A percentile compares a stretch with the other conserved stretches of the same genome.
Evolutionary conservation across 2,329 filamentous ascomycete species (phyloP).

Genomic region (Pseudocercospora vitis): DNA sequence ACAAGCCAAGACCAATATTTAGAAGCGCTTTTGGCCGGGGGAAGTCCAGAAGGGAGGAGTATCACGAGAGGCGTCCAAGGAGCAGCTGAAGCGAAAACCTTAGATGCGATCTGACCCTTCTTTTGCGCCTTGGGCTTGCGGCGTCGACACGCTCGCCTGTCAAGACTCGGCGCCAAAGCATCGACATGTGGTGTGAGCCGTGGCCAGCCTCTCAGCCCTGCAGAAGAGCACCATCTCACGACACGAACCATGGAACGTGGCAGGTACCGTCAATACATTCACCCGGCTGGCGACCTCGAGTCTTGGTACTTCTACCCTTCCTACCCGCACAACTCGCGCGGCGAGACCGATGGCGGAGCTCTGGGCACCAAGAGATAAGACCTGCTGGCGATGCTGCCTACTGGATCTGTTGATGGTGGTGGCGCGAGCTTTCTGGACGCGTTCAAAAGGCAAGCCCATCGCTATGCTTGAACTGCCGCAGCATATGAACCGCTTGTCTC

Average conservation of each 20-base stretch:
- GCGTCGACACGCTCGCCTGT: neutral
- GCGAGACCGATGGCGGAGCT: neutral
- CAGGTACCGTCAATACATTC: no score
- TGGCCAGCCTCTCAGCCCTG: no score
- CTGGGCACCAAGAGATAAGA: neutral
- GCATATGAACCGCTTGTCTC: no score
- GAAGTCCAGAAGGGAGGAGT: slow-evolving; percentile 1
- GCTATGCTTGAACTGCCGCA: no score
- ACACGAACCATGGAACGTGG: no score
- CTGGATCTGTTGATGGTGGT: no score
- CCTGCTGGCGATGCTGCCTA: no score
- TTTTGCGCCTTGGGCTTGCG: neutral
- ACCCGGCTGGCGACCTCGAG: no score
- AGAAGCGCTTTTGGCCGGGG: neutral
- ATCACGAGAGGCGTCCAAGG: neutral
- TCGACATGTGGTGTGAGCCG: neutral
- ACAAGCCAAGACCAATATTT: neutral
- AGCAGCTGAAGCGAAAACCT: slow-evolving; percentile 3
- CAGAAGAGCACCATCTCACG: no score
- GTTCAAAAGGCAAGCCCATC: no score
- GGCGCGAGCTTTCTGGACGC: no score
- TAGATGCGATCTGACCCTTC: neutral
- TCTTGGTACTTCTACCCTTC: no score
- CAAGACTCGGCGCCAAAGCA: neutral
- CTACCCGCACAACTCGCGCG: neutral